Evolutionary conservation across 1,139 yeast genomes (phyloP).

Genomic region (Sugiyamaella xylanicola): DNA sequence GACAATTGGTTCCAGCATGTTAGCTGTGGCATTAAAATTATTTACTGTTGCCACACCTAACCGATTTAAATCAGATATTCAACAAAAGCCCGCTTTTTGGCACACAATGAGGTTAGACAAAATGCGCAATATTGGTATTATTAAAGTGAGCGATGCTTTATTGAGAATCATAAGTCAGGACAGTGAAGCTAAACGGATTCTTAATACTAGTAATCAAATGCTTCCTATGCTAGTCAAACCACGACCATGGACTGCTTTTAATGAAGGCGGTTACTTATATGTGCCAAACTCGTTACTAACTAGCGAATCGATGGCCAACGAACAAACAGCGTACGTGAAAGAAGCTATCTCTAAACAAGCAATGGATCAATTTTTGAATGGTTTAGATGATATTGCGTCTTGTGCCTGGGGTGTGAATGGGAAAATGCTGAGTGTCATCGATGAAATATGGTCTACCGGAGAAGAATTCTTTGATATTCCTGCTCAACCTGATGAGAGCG

Average conservation of each 20-base stretch:
- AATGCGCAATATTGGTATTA: conserved; percentile 73
- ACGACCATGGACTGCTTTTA: conserved; percentile 71
- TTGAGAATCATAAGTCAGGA: conserved; percentile 52
- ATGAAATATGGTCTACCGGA: conserved; percentile 69
- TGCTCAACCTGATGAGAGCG: conserved; percentile 43
- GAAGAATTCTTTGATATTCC: conserved; percentile 74
- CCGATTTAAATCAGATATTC: conserved; percentile 53
- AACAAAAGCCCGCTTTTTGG: conserved; percentile 67
- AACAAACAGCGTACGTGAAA: conserved; percentile 75
- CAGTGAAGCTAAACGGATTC: no score
- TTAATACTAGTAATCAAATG: conserved; percentile 51
- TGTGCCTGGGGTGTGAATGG: conserved; percentile 89
- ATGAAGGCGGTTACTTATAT: conserved; percentile 74
- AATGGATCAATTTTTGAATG: conserved; percentile 63
- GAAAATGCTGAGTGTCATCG: conserved; percentile 61
- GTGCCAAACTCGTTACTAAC: conserved; percentile 59
- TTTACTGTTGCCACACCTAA: conserved; percentile 57
- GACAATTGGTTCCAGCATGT: conserved; percentile 75
- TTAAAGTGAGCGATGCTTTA: conserved; percentile 67
- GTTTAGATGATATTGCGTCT: conserved; percentile 77
- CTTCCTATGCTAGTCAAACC: conserved; percentile 91
- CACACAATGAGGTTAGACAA: conserved; percentile 73
- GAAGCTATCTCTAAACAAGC: conserved; percentile 72
- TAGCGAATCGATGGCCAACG: conserved; percentile 62
- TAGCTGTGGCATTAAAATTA: conserved; percentile 57